These are phyloP conservation scores for Zymoseptoria pseudotritici DNA, from an alignment of 2,329 filamentous ascomycete genomes.

Conservation along the genomic window DNA sequence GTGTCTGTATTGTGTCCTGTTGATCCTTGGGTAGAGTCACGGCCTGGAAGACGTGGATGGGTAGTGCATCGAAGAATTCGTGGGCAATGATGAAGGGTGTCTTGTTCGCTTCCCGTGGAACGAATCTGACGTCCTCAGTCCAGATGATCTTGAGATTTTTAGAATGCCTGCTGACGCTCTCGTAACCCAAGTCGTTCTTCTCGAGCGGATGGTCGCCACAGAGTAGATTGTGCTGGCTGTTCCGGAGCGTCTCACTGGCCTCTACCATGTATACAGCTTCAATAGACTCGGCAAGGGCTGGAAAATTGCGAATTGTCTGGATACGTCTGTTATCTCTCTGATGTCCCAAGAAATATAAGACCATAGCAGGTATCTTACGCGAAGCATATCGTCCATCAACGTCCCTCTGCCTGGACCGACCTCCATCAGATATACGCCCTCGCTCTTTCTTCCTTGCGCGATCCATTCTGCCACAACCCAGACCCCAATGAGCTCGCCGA, in stretches of 20 bases:
- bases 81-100: conserved; percentile 92
- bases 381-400: conserved; percentile 90
- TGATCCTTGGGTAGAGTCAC: conserved; percentile 36
- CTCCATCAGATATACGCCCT: conserved; percentile 82
- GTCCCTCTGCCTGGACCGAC: conserved; percentile 91
- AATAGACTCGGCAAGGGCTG: conserved; percentile 64
- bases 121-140: conserved; percentile 81
- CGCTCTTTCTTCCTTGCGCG: conserved; percentile 66
- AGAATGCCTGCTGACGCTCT: conserved; percentile 68
- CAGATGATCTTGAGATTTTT: conserved; percentile 67
- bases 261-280: conserved; percentile 92
- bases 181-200: conserved; percentile 65
- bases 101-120: conserved; percentile 59
- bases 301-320: conserved; percentile 79
- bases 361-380: conserved; percentile 48
- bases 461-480: conserved; percentile 98
- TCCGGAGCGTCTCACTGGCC: conserved; percentile 72
- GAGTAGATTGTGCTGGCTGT: conserved; percentile 71
- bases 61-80: conserved; percentile 96
- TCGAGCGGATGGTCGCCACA: conserved; percentile 65
- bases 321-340: conserved; percentile 8
- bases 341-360: conserved; percentile 5
- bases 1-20: conserved; percentile 37
- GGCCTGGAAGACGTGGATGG: conserved; percentile 90
- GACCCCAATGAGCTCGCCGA: conserved; percentile 86